Base-by-base conservation (phyloP, 2,329 filamentous ascomycete genomes). In the Scedosporium boydii region DNA sequence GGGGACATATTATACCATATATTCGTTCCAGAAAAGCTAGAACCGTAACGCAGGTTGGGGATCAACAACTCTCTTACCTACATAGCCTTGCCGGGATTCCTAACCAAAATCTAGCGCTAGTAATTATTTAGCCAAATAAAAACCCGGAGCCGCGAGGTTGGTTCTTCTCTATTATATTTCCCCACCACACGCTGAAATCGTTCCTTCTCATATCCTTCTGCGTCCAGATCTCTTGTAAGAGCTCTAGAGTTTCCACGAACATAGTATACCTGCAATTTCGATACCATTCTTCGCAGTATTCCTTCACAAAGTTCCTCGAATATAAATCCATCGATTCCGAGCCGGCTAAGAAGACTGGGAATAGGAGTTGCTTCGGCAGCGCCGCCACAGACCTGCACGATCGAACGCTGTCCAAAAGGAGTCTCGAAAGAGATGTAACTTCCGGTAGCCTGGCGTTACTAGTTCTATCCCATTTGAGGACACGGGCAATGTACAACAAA, bases 201-300 rank as follows among this genome's bases (percentile, higher is more conserved):
- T 61, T 48, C 21, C 46, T 48, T 6, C 58, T 51, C 34, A 38
- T 38, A 14, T 38, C 34, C 34, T 38, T 38, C 34, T 38, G 34
- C 34, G 6, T 14, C 64, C 64, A 65, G 5, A 65, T 62, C 26
- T 65, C 59, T 9, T 60, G 53, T 21, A 63, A 27, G 16, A 65
- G 59, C 14, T 41, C 34, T 21, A 60, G 27, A 2, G 62, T 59
- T 46, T 63, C 62, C 44, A 56, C 60, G 38, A 65, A 65, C 64
- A 65, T 65, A 46, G n/a, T 62, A 18, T 65, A 65, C 41, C 62
- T 61, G 29, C 42, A 59, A 34, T 59, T 55, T 16, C 26, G 51
- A 27, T 63, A 63, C 64, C 64, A 65, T 29, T 61, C 59, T 57
- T 57, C 55, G 34, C 59, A 65, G 18, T 65, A 65, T 1, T 63